A percentile compares a stretch with the other conserved stretches of the same genome.
Conservation (phyloP, 129 eudicot species). For the Tagetes erecta region DNA sequence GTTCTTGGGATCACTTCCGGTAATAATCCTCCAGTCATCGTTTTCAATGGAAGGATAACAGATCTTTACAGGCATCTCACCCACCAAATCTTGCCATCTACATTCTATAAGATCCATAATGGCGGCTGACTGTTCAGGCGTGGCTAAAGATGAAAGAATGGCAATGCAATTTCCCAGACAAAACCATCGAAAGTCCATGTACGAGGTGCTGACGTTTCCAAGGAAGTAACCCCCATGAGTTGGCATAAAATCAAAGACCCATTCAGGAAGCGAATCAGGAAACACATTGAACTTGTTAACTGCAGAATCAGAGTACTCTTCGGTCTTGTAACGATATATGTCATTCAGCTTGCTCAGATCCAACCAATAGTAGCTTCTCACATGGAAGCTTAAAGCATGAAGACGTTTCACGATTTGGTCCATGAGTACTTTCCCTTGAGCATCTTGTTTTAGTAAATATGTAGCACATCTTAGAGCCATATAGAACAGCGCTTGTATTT, state of each 20-base stretch:
- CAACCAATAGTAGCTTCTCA: slow-evolving; percentile 91
- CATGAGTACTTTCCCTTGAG: slow-evolving; percentile 69
- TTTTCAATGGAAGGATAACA: slow-evolving; percentile 93
- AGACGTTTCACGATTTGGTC: slow-evolving; percentile 87
- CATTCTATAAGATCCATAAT: slow-evolving; percentile 94
- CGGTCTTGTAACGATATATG: slow-evolving; percentile 91
- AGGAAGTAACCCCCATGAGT: slow-evolving; percentile 80
- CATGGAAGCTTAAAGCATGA: slow-evolving; percentile 89
- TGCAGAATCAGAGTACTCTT: slow-evolving; percentile 92
- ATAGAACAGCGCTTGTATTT: slow-evolving; percentile 93
- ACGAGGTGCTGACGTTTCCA: slow-evolving; percentile 91
- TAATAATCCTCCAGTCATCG: slow-evolving; percentile 89
- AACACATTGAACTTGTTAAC: slow-evolving; percentile 92
- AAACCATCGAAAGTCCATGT: slow-evolving; percentile 98
- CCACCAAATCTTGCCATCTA: slow-evolving; percentile 92
- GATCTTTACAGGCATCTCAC: slow-evolving; percentile 92
- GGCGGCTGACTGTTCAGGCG: slow-evolving; percentile 74
- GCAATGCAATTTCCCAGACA: slow-evolving; percentile 94
- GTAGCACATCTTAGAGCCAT: slow-evolving; percentile 92
- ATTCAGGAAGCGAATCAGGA: slow-evolving; percentile 93
- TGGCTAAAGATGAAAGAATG: slow-evolving; percentile 86
- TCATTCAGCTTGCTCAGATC: slow-evolving; percentile 87
- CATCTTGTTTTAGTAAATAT: slow-evolving; percentile 72
- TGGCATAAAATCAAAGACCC: slow-evolving; percentile 97
- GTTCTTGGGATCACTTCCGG: slow-evolving; percentile 94